phyloP scores from a whole-genome alignment of 1,139 yeast species.

The Hemisphaericaspora lyxosophila region DNA sequence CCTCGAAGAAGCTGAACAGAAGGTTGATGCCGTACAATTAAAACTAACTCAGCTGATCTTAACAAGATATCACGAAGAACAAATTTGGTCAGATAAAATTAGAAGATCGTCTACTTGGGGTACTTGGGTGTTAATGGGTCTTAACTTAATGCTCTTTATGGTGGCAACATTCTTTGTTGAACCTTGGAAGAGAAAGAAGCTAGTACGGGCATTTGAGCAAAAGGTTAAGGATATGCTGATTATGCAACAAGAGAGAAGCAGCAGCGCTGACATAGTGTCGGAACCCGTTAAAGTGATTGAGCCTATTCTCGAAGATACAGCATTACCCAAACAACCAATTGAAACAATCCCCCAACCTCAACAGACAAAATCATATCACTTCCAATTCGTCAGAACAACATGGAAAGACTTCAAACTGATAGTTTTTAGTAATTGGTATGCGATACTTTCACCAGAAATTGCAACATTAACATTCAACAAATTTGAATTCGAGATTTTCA shows the following conservation, averaged over 20 bases:
- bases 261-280: neutral
- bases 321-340: neutral
- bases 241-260: neutral
- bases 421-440: conserved; percentile 17
- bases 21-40: conserved; percentile 69
- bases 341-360: neutral
- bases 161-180: conserved; percentile 85
- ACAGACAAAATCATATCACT: neutral
- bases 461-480: conserved; percentile 22
- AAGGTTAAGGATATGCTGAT: conserved; percentile 63
- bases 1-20: conserved; percentile 58
- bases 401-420: conserved; percentile 21
- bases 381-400: conserved; percentile 7
- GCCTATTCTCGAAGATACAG: neutral
- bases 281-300: conserved; percentile 1
- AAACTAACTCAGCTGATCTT: conserved; percentile 74
- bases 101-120: conserved; percentile 97
- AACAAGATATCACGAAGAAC: conserved; percentile 93
- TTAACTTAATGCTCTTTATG: conserved; percentile 74
- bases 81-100: conserved; percentile 96
- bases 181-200: conserved; percentile 86
- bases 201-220: conserved; percentile 81
- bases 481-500: conserved; percentile 24
- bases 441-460: conserved; percentile 21
- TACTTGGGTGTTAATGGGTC: conserved; percentile 85